These are phyloP conservation scores for Serendipita sp. DNA, from an alignment of 768 basidiomycete genomes.

Conservation along the genomic window DNA sequence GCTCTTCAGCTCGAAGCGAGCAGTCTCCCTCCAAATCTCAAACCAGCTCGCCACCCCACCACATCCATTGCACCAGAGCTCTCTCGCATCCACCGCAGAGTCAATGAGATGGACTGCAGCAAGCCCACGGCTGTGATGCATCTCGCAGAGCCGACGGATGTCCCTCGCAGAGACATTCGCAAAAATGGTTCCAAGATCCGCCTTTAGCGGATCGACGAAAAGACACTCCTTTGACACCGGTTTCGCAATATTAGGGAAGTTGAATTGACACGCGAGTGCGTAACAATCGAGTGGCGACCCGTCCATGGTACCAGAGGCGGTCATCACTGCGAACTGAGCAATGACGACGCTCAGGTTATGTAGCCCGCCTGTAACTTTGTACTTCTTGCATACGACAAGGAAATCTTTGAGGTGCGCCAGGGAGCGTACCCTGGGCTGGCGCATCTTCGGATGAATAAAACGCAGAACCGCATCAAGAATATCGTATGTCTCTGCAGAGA, in stretches of 20 bases:
- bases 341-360: background rate
- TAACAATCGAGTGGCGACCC: background rate
- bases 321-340: background rate
- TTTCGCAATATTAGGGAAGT: background rate
- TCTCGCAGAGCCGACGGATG: background rate
- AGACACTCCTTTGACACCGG: background rate
- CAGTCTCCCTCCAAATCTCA: background rate
- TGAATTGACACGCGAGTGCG: background rate
- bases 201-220: background rate
- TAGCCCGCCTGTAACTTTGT: background rate
- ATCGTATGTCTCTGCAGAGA: background rate
- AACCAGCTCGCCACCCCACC: background rate
- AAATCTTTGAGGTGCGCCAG: background rate
- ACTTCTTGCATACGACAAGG: background rate
- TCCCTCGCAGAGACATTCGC: background rate
- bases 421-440: background rate
- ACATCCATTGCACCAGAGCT: conserved; percentile 1
- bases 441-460: background rate
- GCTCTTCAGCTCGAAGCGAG: background rate
- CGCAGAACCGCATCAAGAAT: background rate
- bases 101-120: background rate
- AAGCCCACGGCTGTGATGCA: background rate
- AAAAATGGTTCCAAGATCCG: background rate
- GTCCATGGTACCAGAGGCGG: background rate
- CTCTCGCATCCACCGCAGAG: background rate